phyloP scores from a whole-genome alignment of 2,329 filamentous ascomycete species.

The Alternaria sp. region DNA sequence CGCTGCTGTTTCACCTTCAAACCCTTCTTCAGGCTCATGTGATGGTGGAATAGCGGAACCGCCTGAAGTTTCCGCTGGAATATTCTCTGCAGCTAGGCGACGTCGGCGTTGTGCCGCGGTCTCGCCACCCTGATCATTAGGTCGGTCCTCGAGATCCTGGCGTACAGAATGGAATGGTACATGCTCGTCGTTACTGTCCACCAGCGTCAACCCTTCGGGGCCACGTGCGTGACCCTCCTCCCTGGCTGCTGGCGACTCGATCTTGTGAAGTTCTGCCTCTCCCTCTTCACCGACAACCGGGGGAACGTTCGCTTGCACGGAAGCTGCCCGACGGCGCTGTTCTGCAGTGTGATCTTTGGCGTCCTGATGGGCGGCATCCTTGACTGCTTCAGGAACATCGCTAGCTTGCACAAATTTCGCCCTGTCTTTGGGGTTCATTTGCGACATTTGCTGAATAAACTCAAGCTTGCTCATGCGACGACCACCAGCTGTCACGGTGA shows the following conservation, averaged over 20 bases:
- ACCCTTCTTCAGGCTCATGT: conserved; percentile 25
- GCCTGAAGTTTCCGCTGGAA: conserved; percentile 20
- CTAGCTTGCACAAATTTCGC: conserved; percentile 57
- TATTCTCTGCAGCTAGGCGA: conserved; percentile 36
- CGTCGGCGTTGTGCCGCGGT: conserved; percentile 54
- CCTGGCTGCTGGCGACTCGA: conserved; percentile 35
- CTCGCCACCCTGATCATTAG: conserved; percentile 30
- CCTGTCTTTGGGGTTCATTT: conserved; percentile 71
- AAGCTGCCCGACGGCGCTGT: conserved; percentile 34
- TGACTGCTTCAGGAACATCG: conserved; percentile 56
- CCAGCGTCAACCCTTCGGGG: conserved; percentile 50
- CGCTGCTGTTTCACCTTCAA: conserved; percentile 71
- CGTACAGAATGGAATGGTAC: conserved; percentile 57
- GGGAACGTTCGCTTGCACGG: conserved; percentile 34
- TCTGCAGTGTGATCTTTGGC: conserved; percentile 46
- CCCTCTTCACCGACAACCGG: conserved; percentile 42
- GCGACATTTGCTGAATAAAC: conserved; percentile 76
- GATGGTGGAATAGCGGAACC: conserved; percentile 13
- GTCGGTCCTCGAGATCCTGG: conserved; percentile 40
- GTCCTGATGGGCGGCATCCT: conserved; percentile 54
- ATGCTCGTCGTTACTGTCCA: conserved; percentile 54
- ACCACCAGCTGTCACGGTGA: conserved; percentile 76
- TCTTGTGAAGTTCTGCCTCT: conserved; percentile 42
- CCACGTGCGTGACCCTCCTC: conserved; percentile 36
- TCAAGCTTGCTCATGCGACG: conserved; percentile 80